Evolutionary conservation across 305 asterid genomes (phyloP).

Genomic region (Solanum hybrid): DNA sequence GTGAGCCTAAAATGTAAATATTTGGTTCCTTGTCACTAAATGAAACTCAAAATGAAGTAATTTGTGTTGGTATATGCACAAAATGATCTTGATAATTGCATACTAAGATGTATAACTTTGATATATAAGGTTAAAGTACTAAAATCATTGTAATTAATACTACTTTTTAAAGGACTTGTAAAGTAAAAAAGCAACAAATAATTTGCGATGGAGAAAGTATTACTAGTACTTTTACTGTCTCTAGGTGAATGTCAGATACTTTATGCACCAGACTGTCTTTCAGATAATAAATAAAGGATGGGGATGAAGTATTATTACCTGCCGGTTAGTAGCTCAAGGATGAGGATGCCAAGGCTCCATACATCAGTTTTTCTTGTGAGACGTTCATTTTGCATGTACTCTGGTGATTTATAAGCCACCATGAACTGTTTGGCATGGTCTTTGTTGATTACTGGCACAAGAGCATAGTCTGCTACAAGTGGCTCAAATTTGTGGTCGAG

Average conservation of each 20-base stretch:
- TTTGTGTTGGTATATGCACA: background rate
- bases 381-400: conserved; percentile 21
- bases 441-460: conserved; percentile 37
- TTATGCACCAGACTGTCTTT: background rate
- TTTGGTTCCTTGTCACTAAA: background rate
- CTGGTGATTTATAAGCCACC: conserved; percentile 63
- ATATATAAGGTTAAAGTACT: background rate
- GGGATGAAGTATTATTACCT: background rate
- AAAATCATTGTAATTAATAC: background rate
- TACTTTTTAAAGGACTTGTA: background rate
- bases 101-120: background rate
- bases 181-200: background rate
- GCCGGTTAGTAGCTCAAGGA: conserved; percentile 53
- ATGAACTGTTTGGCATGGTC: conserved; percentile 50
- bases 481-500: conserved; percentile 23
- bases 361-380: conserved; percentile 41
- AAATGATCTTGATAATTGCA: background rate
- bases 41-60: background rate
- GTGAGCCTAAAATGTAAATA: background rate
- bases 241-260: background rate
- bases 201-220: background rate
- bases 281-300: background rate
- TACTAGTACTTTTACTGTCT: background rate
- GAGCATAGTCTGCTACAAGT: conserved; percentile 38
- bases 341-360: conserved; percentile 63